phyloP scores from a whole-genome alignment of 1,284 basidiomycete species.

The Ceratobasidium sp. region DNA sequence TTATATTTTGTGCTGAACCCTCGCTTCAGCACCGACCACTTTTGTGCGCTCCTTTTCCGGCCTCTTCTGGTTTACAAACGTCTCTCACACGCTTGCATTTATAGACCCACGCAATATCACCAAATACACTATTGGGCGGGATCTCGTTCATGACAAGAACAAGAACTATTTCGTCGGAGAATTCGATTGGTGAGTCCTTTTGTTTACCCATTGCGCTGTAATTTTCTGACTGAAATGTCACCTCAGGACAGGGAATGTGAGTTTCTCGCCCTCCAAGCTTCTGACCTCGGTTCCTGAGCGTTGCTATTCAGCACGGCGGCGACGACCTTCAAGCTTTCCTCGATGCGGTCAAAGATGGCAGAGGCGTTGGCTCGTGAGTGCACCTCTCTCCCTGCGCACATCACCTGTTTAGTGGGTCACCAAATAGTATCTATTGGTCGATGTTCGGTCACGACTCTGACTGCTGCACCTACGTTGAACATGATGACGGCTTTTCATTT shows the following conservation, averaged over 20 bases:
- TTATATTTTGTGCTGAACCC: background rate
- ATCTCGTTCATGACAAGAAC: constrained; percentile 48
- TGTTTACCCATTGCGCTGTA: too few species aligned
- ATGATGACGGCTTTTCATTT: constrained; percentile 49
- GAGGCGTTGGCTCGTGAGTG: constrained; percentile 46
- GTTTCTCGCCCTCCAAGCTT: background rate
- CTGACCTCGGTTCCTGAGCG: too few species aligned
- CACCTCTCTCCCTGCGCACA: background rate
- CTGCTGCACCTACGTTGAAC: constrained; percentile 51
- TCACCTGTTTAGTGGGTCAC: background rate
- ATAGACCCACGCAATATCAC: constrained; percentile 50
- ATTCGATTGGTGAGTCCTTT: constrained; percentile 50
- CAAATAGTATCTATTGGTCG: constrained; percentile 50
- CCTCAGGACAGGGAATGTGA: background rate
- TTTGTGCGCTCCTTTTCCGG: constrained; percentile 46
- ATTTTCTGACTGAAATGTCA: constrained; percentile 6
- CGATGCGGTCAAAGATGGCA: constrained; percentile 44
- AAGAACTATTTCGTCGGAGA: constrained; percentile 52
- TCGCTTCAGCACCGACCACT: constrained; percentile 49
- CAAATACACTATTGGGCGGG: constrained; percentile 47
- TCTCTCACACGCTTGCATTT: constrained; percentile 11
- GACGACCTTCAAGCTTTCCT: constrained; percentile 48
- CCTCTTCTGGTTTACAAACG: constrained; percentile 10
- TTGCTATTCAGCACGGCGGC: constrained; percentile 44
- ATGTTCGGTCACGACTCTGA: constrained; percentile 53